Base-by-base conservation (phyloP, 2,329 filamentous ascomycete species). In the Penicillium sp. region DNA sequence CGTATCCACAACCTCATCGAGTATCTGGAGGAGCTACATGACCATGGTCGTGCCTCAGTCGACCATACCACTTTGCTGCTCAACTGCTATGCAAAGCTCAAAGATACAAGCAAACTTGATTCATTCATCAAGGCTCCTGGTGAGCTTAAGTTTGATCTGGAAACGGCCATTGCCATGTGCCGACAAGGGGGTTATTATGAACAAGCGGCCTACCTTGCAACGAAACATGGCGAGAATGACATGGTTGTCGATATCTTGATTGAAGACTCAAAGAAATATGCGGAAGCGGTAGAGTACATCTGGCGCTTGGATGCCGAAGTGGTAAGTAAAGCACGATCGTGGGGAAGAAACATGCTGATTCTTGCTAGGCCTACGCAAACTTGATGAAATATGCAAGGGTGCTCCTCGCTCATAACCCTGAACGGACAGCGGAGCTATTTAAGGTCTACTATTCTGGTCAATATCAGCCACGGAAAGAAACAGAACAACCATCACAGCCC, bases 61-160 rank as follows among this genome's bases (percentile, higher is more conserved):
- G 94, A 99, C 62, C 94, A 99, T 65, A 99, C 94, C 0, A 99
- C 94, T 0, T 78, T 99, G 10, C 81, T 99, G 0, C 78, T 99
- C 42, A 99, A 99, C 71, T 99, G 94, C 75, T 99, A 99, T 70
- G 94, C 94, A 0, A 99, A 99, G 70, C 79, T 97, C 14, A 99
- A 99, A 72, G 94, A 99, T 70, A 93, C 96, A 5, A 89, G 92
- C 53, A 99, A 99, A 75, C 81, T 99, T 6, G 93, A 99, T 68
- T 89, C 89, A 22, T 99, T 99, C 63, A 99, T 99, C 75, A 96
- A 96, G 70, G 92, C 92, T 27, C 92, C 93, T 0, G 72, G 72
- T 2, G 92, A 97, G 65, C 83, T 97, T 40, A 97, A 95, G 67
- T 99, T 99, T 67, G 94, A 99, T 71, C 81, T 97, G 2, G 94